phyloP scores from a whole-genome alignment of 1,284 basidiomycete species.

The Trametes polyzona region DNA sequence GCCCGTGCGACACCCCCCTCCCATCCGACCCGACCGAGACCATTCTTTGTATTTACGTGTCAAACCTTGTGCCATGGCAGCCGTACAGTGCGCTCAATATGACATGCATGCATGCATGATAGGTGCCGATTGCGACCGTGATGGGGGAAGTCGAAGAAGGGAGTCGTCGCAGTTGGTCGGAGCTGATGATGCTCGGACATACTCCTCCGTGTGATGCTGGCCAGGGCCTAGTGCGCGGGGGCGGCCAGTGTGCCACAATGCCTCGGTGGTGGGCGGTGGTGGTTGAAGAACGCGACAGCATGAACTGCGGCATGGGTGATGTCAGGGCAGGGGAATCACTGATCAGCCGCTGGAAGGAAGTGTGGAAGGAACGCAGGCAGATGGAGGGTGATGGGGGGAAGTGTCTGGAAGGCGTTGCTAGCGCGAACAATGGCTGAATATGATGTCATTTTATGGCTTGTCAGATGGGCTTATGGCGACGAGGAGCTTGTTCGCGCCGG shows the following conservation, averaged over 20 bases:
- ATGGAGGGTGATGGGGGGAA: slow-evolving; percentile 5
- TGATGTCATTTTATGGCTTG: slow-evolving; percentile 20
- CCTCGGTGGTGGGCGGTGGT: not conserved
- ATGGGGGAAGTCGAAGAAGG: not conserved
- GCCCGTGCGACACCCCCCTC: slow-evolving; percentile 23
- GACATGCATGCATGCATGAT: slow-evolving; percentile 2
- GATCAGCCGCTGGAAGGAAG: slow-evolving; percentile 1
- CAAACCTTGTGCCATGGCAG: slow-evolving; percentile 7
- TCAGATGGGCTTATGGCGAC: not conserved
- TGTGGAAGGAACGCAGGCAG: not conserved
- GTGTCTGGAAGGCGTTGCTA: slow-evolving; percentile 6
- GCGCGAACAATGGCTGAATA: not conserved
- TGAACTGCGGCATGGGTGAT: not conserved
- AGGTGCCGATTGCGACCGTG: not conserved
- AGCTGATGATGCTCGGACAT: not conserved
- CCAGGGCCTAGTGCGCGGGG: not conserved
- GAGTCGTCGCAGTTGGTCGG: not conserved
- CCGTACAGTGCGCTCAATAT: slow-evolving; percentile 13
- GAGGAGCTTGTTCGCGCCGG: not conserved
- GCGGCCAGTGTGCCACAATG: not conserved
- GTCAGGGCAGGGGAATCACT: slow-evolving; percentile 1
- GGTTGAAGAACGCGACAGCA: not conserved
- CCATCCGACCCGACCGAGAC: slow-evolving; percentile 1
- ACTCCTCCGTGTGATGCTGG: not conserved
- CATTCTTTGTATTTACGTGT: slow-evolving; percentile 10